Evolutionary conservation across 345 rosid species (phyloP), one percentile per base, ranked within the genome.

Genomic region (Punica granatum): DNA sequence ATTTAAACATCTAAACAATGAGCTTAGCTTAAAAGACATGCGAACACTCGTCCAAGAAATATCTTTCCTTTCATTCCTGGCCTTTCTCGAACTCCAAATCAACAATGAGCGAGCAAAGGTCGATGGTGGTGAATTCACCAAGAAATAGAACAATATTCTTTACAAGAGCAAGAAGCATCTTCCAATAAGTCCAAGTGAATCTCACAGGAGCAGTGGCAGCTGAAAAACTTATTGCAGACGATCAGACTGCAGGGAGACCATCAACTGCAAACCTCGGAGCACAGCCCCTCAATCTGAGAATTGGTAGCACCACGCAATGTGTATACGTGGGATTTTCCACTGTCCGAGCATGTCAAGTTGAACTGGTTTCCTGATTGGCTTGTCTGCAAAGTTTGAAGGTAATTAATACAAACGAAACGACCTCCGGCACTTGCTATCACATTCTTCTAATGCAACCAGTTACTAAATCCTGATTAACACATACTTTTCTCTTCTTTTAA

Each of bases 311-410:
- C 71, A 0, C 89, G 36, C 82, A 86, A 67, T 39, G 78, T 64
- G 76, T 82, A 86, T 4, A 77, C 35, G 39, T 48, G 74, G 21
- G 89, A 82, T 69, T 80, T 87, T 42, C 93, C 90, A 42, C 76
- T 88, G 77, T 72, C 79, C 37, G 79, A 75, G 83, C 97, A 92
- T 12, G 96, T 92, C 59, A 92, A 21, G 71, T 85, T 90, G 41
- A 81, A 77, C 73, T 88, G 93, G 83, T 72, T 88, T 31, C 97
- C 93, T 10, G 74, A 32, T 77, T 83, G 89, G 59, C 65, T 65
- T n/a, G 88, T 72, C 98, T 92, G 89, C 85, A 76, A 56, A 28
- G 23, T 60, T 53, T 49, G 35, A 21, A 37, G 1, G 7, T n/a
- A n/a, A n/a, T n/a, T 13, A 13, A 15, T 31, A 60, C 21, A 60